These are phyloP conservation scores for Hypoxylon cercidicola DNA, from an alignment of 495 filamentous ascomycete species.

Conservation along the genomic window DNA sequence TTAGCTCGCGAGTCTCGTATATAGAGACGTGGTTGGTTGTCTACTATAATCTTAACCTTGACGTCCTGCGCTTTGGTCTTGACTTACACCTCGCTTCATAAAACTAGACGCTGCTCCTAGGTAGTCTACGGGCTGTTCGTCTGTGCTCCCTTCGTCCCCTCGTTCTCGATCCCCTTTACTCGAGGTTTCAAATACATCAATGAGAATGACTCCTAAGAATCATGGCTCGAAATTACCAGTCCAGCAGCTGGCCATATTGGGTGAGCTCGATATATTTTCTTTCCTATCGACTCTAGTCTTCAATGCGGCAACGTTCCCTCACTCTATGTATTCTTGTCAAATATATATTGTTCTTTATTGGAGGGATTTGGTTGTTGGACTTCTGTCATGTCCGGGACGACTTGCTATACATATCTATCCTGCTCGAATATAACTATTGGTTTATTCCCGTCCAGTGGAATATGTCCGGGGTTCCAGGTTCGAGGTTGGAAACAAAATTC, in stretches of 20 bases:
- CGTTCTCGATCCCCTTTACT: neutral
- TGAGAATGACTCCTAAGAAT: constrained; percentile 48
- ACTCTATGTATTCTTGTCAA: neutral
- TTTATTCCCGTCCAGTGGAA: constrained; percentile 9
- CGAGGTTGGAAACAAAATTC: constrained; percentile 1
- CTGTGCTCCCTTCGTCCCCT: constrained; percentile 1
- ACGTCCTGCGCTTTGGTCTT: neutral
- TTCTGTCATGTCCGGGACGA: neutral
- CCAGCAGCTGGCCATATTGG: constrained; percentile 68
- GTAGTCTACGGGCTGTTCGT: neutral
- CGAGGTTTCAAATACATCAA: neutral
- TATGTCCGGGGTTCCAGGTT: neutral
- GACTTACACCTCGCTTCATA: neutral
- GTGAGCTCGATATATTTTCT: constrained; percentile 56
- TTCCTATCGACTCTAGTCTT: neutral
- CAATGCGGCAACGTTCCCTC: neutral
- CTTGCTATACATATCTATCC: constrained; percentile 19
- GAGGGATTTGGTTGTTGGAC: constrained; percentile 1
- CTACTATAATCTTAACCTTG: neutral
- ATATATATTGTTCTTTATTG: constrained; percentile 7
- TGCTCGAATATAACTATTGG: constrained; percentile 29
- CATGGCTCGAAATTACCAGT: constrained; percentile 56
- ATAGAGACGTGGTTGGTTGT: constrained; percentile 8
- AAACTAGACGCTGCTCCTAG: neutral
- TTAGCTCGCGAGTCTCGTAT: neutral